These are phyloP conservation scores for Cutaneotrichosporon curvatum DNA, from an alignment of 1,284 basidiomycete genomes.

Conservation along the genomic window DNA sequence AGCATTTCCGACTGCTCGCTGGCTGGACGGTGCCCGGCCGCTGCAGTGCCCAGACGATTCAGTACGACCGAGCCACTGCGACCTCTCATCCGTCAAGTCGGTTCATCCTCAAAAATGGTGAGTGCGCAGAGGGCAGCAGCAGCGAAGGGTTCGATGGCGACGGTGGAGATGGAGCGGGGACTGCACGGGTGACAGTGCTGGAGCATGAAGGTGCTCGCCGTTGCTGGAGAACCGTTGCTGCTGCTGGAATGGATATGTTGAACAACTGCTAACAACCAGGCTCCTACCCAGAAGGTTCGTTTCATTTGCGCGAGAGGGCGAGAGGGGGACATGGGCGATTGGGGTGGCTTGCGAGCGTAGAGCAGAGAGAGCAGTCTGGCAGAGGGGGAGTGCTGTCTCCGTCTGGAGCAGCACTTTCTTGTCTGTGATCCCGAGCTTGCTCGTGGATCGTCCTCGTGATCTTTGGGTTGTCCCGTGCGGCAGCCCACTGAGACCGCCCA, in stretches of 20 bases:
- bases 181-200: not conserved
- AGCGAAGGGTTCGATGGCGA: not conserved
- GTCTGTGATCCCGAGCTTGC: not conserved
- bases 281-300: slow-evolving; percentile 23
- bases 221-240: no score
- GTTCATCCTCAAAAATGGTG: slow-evolving; percentile 19
- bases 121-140: slow-evolving; percentile 3
- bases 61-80: no score
- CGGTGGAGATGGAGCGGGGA: not conserved
- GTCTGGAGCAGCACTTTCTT: not conserved
- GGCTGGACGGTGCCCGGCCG: no score
- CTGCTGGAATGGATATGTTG: no score
- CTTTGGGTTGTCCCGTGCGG: no score
- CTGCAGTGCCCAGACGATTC: no score
- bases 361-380: not conserved
- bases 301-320: slow-evolving; percentile 4
- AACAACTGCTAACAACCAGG: no score
- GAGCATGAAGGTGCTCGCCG: no score
- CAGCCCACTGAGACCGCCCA: no score
- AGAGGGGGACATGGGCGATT: not conserved
- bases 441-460: no score
- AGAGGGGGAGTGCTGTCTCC: not conserved
- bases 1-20: no score
- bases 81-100: slow-evolving; percentile 7
- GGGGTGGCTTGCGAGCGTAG: not conserved